These are phyloP conservation scores for Physocladia obscura DNA, from an alignment of 192 early-diverging fungal species.

Conservation along the genomic window DNA sequence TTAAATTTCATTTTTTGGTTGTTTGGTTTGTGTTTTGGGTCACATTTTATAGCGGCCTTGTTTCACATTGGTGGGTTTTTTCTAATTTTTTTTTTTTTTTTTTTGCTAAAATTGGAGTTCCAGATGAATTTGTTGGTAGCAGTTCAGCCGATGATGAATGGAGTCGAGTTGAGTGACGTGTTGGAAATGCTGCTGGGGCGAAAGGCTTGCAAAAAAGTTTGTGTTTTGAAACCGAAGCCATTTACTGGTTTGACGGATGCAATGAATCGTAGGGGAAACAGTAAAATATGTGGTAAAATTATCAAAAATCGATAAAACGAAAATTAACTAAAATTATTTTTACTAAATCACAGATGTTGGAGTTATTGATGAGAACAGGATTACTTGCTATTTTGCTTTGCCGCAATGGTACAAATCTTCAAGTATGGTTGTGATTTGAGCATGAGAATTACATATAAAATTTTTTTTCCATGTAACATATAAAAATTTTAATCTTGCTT, in stretches of 20 bases:
- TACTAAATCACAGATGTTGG: not conserved
- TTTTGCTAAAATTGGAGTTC: too few species aligned
- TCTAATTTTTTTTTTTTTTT: not conserved
- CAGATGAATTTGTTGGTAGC: not conserved
- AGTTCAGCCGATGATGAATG: constrained; percentile 30
- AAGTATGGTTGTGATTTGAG: too few species aligned
- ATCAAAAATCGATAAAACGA: not conserved
- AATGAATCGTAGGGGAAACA: not conserved
- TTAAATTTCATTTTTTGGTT: too few species aligned
- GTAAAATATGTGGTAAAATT: constrained; percentile 1
- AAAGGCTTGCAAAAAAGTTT: constrained; percentile 28
- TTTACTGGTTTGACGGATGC: not conserved
- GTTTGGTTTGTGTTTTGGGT: too few species aligned
- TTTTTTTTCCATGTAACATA: too few species aligned
- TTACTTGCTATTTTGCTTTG: constrained; percentile 7
- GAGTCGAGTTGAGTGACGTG: constrained; percentile 38
- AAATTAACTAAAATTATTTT: not conserved
- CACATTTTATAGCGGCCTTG: too few species aligned
- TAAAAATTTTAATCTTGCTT: too few species aligned
- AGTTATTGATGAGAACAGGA: constrained; percentile 18
- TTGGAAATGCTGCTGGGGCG: constrained; percentile 31
- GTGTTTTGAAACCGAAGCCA: constrained; percentile 27
- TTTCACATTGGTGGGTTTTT: too few species aligned
- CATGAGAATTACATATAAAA: too few species aligned
- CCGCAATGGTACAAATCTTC: not conserved